Conservation (phyloP, 768 basidiomycete species). For the Tulasnella sp. region DNA sequence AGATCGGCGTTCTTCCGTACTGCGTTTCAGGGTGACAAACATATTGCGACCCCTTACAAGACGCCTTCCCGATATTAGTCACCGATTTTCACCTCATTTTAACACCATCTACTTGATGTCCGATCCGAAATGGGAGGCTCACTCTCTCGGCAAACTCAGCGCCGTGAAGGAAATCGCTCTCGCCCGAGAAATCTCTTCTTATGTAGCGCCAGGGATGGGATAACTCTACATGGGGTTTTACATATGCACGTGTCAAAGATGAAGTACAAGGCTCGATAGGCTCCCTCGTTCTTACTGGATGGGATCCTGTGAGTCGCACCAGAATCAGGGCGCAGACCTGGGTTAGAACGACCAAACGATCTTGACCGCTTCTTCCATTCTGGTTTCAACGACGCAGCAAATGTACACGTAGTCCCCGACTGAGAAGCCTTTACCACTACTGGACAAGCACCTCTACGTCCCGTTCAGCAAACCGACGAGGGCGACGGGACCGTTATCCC, state of each 20-base stretch:
- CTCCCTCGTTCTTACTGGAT: conserved; percentile 80
- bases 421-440: conserved; percentile 51
- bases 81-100: conserved; percentile 33
- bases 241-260: conserved; percentile 92
- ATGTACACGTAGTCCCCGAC: conserved; percentile 74
- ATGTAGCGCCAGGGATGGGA: conserved; percentile 59
- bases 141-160: conserved; percentile 83
- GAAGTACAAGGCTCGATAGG: conserved; percentile 92
- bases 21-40: conserved; percentile 52
- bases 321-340: no score
- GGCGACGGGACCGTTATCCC: neutral
- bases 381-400: conserved; percentile 48
- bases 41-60: conserved; percentile 39
- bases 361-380: no score
- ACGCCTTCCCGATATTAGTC: neutral
- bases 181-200: conserved; percentile 66
- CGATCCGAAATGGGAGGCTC: conserved; percentile 61
- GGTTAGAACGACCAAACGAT: no score
- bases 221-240: conserved; percentile 94
- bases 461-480: conserved; percentile 57
- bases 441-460: conserved; percentile 67
- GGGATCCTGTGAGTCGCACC: conserved; percentile 62
- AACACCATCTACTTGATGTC: conserved; percentile 84
- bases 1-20: conserved; percentile 77
- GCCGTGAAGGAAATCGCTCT: conserved; percentile 78